These are phyloP conservation scores for Starmerella vitae DNA, from an alignment of 805 yeast species.

Conservation along the genomic window DNA sequence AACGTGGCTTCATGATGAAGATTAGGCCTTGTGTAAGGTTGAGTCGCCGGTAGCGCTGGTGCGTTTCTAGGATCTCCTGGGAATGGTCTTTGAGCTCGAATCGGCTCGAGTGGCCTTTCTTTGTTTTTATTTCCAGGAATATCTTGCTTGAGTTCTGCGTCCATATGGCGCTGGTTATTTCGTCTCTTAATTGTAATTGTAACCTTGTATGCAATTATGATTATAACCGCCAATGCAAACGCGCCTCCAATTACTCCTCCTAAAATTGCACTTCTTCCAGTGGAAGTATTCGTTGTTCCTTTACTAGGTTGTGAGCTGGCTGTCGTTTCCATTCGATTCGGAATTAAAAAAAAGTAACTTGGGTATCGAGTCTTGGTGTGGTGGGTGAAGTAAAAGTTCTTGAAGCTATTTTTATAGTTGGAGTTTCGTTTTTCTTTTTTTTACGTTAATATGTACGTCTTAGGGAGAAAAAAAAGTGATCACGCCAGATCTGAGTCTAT, in stretches of 20 bases:
- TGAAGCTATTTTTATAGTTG: no score
- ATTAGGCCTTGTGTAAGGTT: not conserved
- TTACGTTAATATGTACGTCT: no score
- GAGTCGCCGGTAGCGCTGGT: not conserved
- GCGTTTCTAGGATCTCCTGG: not conserved
- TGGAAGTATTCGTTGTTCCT: no score
- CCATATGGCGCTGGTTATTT: conserved; percentile 29
- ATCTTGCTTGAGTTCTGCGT: conserved; percentile 27
- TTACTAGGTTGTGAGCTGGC: no score
- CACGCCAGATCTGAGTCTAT: no score
- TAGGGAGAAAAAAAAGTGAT: no score
- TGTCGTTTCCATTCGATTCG: no score
- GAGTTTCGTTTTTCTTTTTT: no score
- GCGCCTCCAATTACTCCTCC: conserved; percentile 15
- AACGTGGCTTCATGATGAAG: not conserved
- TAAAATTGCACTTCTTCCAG: conserved; percentile 5
- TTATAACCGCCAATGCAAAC: conserved; percentile 6
- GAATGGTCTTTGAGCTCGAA: not conserved
- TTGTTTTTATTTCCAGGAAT: conserved; percentile 17
- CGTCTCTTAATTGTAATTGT: conserved; percentile 21
- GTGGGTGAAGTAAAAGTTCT: no score
- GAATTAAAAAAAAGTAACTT: no score
- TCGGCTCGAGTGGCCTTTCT: not conserved
- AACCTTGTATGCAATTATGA: conserved; percentile 1
- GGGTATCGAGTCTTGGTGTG: no score